Conservation (phyloP, 139 green algal genomes). For the Edaphochlamys debaryana region DNA sequence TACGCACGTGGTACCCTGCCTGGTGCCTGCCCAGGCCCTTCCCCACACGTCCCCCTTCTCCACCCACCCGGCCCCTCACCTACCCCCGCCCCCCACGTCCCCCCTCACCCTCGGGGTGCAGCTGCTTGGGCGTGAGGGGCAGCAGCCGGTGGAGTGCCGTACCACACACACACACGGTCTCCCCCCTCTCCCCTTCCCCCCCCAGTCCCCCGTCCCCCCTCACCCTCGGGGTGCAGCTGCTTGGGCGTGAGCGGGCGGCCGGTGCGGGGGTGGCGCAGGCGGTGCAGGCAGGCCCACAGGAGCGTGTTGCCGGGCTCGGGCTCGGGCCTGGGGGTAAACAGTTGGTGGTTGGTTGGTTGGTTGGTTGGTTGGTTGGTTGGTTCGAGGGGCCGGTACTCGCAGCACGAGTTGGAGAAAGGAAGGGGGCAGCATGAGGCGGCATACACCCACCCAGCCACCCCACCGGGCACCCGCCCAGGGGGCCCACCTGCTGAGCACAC, state of each 20-base stretch:
- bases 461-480: background rate
- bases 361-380: too few species aligned
- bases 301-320: background rate
- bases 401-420: background rate
- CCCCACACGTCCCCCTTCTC: too few species aligned
- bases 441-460: too few species aligned
- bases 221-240: conserved; percentile 26
- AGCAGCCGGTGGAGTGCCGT: conserved; percentile 25
- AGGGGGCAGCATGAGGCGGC: background rate
- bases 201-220: too few species aligned
- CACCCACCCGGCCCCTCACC: too few species aligned
- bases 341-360: too few species aligned
- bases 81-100: too few species aligned
- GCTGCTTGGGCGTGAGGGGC: background rate
- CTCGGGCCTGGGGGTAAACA: conserved; percentile 7
- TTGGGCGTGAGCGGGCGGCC: background rate
- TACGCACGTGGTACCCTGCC: background rate
- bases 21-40: too few species aligned
- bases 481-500: too few species aligned
- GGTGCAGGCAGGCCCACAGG: conserved; percentile 43
- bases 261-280: conserved; percentile 12
- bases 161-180: too few species aligned
- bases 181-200: too few species aligned
- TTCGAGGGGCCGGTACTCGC: too few species aligned
- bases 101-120: conserved; percentile 12